phyloP scores from a whole-genome alignment of 208 protist species.

The Vickermania ingenoplastis region DNA sequence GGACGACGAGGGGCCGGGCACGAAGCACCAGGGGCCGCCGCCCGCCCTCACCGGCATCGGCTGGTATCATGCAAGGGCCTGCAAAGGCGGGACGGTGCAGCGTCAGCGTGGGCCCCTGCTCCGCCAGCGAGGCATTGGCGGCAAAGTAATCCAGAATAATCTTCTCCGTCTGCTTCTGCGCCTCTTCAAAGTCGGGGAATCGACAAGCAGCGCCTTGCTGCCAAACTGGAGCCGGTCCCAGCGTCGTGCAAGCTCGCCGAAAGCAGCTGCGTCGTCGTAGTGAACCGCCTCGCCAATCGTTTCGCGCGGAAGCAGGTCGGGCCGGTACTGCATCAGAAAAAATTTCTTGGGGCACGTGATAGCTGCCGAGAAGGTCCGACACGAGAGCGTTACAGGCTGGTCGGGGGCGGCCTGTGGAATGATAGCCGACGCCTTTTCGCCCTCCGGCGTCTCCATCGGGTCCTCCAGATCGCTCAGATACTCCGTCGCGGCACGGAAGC shows the following conservation, averaged over 20 bases:
- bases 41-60: neutral
- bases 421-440: neutral
- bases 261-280: constrained; percentile 78
- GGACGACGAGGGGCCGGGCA: constrained; percentile 57
- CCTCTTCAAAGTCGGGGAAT: constrained; percentile 52
- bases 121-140: constrained; percentile 47
- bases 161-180: constrained; percentile 60
- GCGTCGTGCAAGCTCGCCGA: constrained; percentile 78
- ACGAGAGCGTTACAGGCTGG: constrained; percentile 25
- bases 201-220: constrained; percentile 65
- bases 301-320: constrained; percentile 39
- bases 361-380: constrained; percentile 57
- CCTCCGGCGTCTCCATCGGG: neutral
- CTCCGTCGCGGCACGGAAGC: neutral
- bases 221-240: constrained; percentile 85
- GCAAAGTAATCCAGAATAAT: constrained; percentile 75
- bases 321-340: constrained; percentile 53
- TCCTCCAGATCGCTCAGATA: neutral
- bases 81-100: constrained; percentile 77
- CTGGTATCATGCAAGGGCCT: constrained; percentile 21
- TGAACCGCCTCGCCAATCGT: constrained; percentile 72
- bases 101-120: constrained; percentile 76
- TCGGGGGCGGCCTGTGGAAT: neutral
- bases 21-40: constrained; percentile 28
- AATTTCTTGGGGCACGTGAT: constrained; percentile 81